Conservation (phyloP, 768 basidiomycete genomes). For the Daedaleopsis sinensis region DNA sequence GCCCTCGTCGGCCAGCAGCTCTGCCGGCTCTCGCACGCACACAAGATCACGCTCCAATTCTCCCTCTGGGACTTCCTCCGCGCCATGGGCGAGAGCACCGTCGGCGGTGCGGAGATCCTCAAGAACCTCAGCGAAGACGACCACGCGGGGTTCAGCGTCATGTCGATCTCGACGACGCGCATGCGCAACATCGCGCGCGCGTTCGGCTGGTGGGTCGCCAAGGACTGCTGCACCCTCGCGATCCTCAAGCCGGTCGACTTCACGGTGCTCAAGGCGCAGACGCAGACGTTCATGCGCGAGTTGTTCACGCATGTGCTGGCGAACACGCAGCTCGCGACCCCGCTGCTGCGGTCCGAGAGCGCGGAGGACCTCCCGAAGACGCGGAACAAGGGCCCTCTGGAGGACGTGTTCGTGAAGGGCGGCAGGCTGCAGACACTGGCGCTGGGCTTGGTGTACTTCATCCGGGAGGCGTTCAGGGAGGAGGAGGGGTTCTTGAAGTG, state of each 20-base stretch:
- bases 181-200: slow-evolving; percentile 78
- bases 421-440: slow-evolving; percentile 65
- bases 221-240: slow-evolving; percentile 71
- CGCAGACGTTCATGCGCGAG: slow-evolving; percentile 67
- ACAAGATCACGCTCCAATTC: slow-evolving; percentile 93
- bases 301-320: slow-evolving; percentile 72
- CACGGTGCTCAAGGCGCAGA: slow-evolving; percentile 64
- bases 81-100: slow-evolving; percentile 80
- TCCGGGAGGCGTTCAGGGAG: slow-evolving; percentile 48
- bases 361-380: slow-evolving; percentile 39
- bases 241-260: slow-evolving; percentile 96
- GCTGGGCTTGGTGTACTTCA: slow-evolving; percentile 76
- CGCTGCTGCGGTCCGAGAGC: slow-evolving; percentile 46
- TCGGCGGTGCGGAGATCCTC: slow-evolving; percentile 79
- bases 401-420: slow-evolving; percentile 81
- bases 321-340: slow-evolving; percentile 74
- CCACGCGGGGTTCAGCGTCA: slow-evolving; percentile 44
- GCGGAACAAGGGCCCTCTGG: slow-evolving; percentile 62
- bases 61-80: slow-evolving; percentile 97
- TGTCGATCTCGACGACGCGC: slow-evolving; percentile 58
- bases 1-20: slow-evolving; percentile 86
- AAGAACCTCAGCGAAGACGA: slow-evolving; percentile 58
- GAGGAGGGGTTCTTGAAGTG: slow-evolving; percentile 56
- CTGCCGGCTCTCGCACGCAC: slow-evolving; percentile 75
- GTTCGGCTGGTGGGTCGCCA: slow-evolving; percentile 93